phyloP scores from a whole-genome alignment of 305 asterid species.

The Rubia occidens region DNA sequence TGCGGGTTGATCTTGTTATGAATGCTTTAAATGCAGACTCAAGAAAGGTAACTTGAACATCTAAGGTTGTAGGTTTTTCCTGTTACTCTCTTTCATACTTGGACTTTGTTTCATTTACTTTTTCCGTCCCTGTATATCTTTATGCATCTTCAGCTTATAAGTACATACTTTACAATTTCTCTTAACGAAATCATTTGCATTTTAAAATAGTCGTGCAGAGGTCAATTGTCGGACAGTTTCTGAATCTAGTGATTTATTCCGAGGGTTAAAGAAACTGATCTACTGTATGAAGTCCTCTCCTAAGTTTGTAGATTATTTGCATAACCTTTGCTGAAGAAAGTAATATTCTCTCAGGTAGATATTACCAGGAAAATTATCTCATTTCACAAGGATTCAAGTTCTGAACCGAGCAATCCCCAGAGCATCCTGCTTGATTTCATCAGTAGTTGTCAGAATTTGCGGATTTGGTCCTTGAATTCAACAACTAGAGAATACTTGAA shows the following conservation, averaged over 20 bases:
- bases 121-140: background rate
- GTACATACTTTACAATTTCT: conserved; percentile 5
- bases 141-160: background rate
- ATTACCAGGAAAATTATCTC: conserved; percentile 87
- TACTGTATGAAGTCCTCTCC: background rate
- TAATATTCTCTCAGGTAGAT: conserved; percentile 64
- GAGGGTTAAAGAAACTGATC: background rate
- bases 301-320: background rate
- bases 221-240: background rate
- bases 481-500: conserved; percentile 88
- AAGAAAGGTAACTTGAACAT: conserved; percentile 56
- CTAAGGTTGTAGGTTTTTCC: background rate
- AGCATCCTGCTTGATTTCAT: conserved; percentile 89
- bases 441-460: conserved; percentile 96
- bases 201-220: background rate
- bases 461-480: conserved; percentile 83
- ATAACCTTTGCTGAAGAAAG: conserved; percentile 8
- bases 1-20: conserved; percentile 91
- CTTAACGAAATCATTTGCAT: background rate
- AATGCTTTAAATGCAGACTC: conserved; percentile 76
- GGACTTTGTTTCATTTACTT: background rate
- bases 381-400: conserved; percentile 84
- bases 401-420: conserved; percentile 88
- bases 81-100: background rate
- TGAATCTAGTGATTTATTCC: background rate